Conservation (phyloP, 805 yeast species). For the Starmerella apis region DNA sequence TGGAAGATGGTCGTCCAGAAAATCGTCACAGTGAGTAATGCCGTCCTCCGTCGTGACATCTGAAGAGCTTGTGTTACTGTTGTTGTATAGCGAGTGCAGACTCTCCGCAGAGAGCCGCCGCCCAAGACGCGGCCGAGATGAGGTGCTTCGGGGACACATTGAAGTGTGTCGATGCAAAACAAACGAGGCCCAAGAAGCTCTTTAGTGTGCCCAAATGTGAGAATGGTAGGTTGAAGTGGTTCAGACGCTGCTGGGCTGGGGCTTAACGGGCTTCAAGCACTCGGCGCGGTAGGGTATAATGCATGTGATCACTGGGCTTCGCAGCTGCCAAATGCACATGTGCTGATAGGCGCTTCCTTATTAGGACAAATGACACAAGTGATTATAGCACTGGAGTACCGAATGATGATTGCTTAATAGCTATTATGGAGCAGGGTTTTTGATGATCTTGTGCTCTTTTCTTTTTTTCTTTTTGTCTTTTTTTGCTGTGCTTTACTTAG, state of each 20-base stretch:
- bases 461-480: too few species aligned
- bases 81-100: constrained; percentile 2
- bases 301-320: constrained; percentile 3
- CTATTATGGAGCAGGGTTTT: too few species aligned
- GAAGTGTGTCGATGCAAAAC: not conserved
- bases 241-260: not conserved
- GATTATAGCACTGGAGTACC: too few species aligned
- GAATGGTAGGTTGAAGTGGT: not conserved
- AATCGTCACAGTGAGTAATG: constrained; percentile 39
- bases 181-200: not conserved
- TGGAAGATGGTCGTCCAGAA: constrained; percentile 68
- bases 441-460: too few species aligned
- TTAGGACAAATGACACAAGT: not conserved
- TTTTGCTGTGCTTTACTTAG: too few species aligned
- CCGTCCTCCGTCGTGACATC: constrained; percentile 4
- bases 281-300: not conserved
- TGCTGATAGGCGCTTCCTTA: not conserved
- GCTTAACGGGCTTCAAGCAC: not conserved
- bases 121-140: constrained; percentile 8
- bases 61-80: constrained; percentile 9
- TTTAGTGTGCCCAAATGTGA: not conserved
- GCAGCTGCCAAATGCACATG: not conserved
- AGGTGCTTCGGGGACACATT: constrained; percentile 9
- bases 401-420: too few species aligned
- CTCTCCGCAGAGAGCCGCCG: constrained; percentile 13